phyloP scores from a whole-genome alignment of 2,329 filamentous ascomycete species.

The Ophiostoma sp. region DNA sequence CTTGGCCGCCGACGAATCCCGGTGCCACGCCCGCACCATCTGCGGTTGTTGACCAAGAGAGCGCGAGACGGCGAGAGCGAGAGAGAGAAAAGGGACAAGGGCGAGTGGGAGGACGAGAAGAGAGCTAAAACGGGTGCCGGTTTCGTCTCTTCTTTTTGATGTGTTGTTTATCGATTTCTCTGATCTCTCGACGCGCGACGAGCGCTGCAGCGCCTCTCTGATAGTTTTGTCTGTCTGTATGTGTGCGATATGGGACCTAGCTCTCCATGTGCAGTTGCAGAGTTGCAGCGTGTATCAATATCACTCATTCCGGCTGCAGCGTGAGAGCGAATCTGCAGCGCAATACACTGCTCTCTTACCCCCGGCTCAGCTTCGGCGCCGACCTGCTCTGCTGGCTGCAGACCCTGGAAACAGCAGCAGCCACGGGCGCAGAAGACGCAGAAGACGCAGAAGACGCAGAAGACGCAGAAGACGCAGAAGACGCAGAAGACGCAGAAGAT shows the following conservation, averaged over 20 bases:
- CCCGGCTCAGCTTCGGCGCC: not conserved
- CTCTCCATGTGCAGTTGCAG: not conserved
- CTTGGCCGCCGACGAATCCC: too few species aligned
- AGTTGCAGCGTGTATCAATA: not conserved
- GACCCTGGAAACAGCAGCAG: too few species aligned
- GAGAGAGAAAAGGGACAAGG: not conserved
- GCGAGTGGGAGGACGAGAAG: not conserved
- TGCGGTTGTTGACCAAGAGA: not conserved
- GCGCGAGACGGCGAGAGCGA: not conserved
- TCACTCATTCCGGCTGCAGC: not conserved
- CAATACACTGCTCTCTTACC: not conserved
- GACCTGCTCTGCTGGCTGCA: too few species aligned
- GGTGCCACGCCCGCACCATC: too few species aligned
- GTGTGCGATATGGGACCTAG: not conserved
- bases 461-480: too few species aligned
- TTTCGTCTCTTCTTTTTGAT: constrained; percentile 7
- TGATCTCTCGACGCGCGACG: too few species aligned
- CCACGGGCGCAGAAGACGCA: too few species aligned
- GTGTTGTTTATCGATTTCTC: not conserved
- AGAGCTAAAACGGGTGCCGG: constrained; percentile 3
- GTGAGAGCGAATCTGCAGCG: not conserved
- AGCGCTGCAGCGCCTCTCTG: not conserved
- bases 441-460: too few species aligned
- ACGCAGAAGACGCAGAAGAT: too few species aligned
- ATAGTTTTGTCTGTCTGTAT: not conserved